Percentiles rank a stretch among this genome's conserved stretches.
phyloP scores from a whole-genome alignment of 257 asterid species.

The Ajuga chamaepitys region DNA sequence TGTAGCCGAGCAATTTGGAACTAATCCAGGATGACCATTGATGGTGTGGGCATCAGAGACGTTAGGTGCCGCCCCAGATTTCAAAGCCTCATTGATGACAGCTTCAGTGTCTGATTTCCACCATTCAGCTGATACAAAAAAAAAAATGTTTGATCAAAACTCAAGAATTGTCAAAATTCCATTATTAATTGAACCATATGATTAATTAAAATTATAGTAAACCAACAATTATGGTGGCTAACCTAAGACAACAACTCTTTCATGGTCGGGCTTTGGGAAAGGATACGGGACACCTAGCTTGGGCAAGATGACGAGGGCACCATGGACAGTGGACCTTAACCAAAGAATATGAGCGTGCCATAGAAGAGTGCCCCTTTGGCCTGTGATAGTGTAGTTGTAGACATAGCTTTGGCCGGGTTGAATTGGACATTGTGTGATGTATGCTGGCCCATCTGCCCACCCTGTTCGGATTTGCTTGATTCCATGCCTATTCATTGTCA shows the following conservation, averaged over 20 bases:
- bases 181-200: no score
- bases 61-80: conserved; percentile 74
- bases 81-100: conserved; percentile 65
- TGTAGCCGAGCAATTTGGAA: conserved; percentile 41
- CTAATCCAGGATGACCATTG: conserved; percentile 71
- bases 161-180: no score
- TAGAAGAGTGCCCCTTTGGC: conserved; percentile 60
- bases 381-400: conserved; percentile 56
- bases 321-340: conserved; percentile 67
- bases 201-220: not conserved
- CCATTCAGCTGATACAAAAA: conserved; percentile 63
- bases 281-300: conserved; percentile 58
- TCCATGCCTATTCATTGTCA: conserved; percentile 52
- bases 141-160: not conserved
- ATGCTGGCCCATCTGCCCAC: conserved; percentile 80
- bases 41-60: conserved; percentile 94
- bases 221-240: not conserved
- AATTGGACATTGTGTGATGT: conserved; percentile 69
- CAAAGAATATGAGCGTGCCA: conserved; percentile 75
- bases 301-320: conserved; percentile 63
- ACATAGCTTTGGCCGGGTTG: conserved; percentile 52
- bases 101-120: conserved; percentile 93
- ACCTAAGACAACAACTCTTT: conserved; percentile 48
- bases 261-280: conserved; percentile 60
- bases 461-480: conserved; percentile 54